Conservation (phyloP, 768 basidiomycete genomes). For the Tricholoma saponaceum region DNA sequence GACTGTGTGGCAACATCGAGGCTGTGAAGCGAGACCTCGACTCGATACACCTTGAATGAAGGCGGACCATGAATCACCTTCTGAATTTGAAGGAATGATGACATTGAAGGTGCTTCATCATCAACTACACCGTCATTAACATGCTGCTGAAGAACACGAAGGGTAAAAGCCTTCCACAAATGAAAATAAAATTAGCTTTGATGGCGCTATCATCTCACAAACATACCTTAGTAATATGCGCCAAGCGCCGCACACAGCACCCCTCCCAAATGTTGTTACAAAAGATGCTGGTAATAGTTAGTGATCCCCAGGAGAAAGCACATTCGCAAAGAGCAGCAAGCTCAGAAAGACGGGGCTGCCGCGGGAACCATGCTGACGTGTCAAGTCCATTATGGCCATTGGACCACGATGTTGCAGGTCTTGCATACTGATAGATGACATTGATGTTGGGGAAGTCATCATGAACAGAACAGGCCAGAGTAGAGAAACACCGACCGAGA, state of each 20-base stretch:
- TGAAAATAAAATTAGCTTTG: too few relatives aligned
- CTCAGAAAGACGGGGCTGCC: neutral
- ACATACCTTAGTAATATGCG: too few relatives aligned
- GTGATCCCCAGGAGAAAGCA: neutral
- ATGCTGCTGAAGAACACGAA: too few relatives aligned
- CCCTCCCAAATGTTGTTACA: neutral
- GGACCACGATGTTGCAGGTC: constrained; percentile 8
- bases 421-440: constrained; percentile 3
- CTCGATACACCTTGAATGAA: neutral
- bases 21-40: neutral
- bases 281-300: neutral
- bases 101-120: too few relatives aligned
- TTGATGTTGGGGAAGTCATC: constrained; percentile 4
- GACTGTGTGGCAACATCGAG: neutral
- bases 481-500: neutral
- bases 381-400: neutral
- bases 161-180: too few relatives aligned
- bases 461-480: neutral
- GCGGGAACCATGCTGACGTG: neutral
- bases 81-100: too few relatives aligned
- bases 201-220: too few relatives aligned
- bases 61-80: too few relatives aligned
- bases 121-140: too few relatives aligned
- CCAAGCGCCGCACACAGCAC: too few relatives aligned
- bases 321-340: neutral